Evolutionary conservation across 2,329 filamentous ascomycete genomes (phyloP).

Genomic region (Cladosporium phlei): DNA sequence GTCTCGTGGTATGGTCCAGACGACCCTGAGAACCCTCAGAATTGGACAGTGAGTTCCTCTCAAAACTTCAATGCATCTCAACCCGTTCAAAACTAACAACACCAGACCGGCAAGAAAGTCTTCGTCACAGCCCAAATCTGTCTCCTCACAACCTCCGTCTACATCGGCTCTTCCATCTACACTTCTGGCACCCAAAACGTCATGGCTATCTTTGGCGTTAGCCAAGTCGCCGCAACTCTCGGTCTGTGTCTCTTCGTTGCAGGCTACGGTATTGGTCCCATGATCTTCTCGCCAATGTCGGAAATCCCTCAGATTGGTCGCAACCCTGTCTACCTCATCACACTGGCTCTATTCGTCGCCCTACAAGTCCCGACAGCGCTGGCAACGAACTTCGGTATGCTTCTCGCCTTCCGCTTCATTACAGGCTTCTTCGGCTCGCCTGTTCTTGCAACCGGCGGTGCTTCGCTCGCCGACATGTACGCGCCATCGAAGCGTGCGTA

Average conservation of each 20-base stretch:
- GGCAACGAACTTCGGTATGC: slow-evolving; percentile 46
- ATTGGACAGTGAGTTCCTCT: too few species aligned
- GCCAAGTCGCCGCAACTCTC: slow-evolving; percentile 39
- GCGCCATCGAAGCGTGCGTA: slow-evolving; percentile 32
- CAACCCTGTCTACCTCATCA: slow-evolving; percentile 44
- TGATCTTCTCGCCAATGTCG: slow-evolving; percentile 40
- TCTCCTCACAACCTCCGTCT: slow-evolving; percentile 46
- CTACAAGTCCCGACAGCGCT: slow-evolving; percentile 44
- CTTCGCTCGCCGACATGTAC: slow-evolving; percentile 40
- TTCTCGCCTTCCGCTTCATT: slow-evolving; percentile 49
- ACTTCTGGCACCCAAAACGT: slow-evolving; percentile 39
- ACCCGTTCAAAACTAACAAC: too few species aligned
- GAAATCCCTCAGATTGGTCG: slow-evolving; percentile 48
- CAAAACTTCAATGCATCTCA: too few species aligned
- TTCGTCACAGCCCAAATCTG: slow-evolving; percentile 43
- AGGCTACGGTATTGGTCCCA: slow-evolving; percentile 46
- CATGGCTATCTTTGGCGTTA: slow-evolving; percentile 41
- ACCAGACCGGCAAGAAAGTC: slow-evolving; percentile 32
- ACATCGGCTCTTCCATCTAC: slow-evolving; percentile 50
- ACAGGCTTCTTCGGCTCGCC: slow-evolving; percentile 47
- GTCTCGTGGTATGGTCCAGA: slow-evolving; percentile 49
- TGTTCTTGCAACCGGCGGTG: slow-evolving; percentile 40
- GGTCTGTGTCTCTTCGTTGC: slow-evolving; percentile 48
- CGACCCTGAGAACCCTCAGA: slow-evolving; percentile 36
- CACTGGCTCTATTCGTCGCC: slow-evolving; percentile 44